phyloP scores from a whole-genome alignment of 2,329 filamentous ascomycete genomes.

The Ramichloridium luteum region DNA sequence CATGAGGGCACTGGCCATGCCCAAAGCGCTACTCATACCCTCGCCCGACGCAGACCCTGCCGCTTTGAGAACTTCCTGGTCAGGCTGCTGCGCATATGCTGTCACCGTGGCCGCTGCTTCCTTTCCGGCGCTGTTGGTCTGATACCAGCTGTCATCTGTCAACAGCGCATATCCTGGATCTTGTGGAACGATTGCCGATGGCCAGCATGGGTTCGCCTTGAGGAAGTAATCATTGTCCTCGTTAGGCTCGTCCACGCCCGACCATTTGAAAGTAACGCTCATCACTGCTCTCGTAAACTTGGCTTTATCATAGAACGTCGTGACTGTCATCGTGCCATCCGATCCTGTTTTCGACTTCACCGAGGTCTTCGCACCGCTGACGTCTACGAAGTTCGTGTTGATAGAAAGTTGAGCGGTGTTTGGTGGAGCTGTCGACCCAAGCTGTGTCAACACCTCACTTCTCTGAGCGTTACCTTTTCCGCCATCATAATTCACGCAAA shows the following conservation, averaged over 20 bases:
- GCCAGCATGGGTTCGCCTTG: constrained; percentile 7
- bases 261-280: constrained; percentile 2
- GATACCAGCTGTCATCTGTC: constrained; percentile 5
- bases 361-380: background rate
- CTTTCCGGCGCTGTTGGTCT: background rate
- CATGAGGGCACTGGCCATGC: too few species aligned
- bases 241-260: background rate
- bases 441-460: constrained; percentile 2
- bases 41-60: too few species aligned
- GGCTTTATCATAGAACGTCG: constrained; percentile 1
- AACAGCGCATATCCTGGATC: constrained; percentile 5
- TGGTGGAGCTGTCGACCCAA: background rate
- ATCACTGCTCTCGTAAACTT: constrained; percentile 3
- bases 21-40: too few species aligned
- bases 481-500: constrained; percentile 6
- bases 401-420: background rate
- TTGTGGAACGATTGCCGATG: constrained; percentile 3
- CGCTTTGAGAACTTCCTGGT: too few species aligned
- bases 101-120: too few species aligned
- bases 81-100: too few species aligned
- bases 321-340: background rate
- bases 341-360: background rate
- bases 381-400: constrained; percentile 2
- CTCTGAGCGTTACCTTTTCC: constrained; percentile 4
- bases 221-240: constrained; percentile 3